Percentiles rank a stretch among this genome's conserved stretches.
Conservation (phyloP, 148 eudicot genomes). For the Spergularia bocconei region DNA sequence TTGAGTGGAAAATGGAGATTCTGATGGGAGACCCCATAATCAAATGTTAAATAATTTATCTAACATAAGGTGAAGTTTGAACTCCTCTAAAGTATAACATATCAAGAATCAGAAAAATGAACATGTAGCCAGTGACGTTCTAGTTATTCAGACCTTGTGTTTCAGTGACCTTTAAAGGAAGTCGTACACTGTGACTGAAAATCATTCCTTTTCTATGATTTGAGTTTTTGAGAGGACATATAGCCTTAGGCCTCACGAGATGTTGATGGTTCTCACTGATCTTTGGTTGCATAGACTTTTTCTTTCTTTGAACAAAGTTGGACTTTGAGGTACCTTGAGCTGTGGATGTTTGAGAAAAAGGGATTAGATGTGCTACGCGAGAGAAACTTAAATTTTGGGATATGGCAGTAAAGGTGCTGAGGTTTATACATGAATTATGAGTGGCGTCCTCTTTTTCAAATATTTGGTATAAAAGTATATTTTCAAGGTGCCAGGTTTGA, state of each 20-base stretch:
- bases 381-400: background rate
- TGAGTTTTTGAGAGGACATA: background rate
- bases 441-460: too few relatives aligned
- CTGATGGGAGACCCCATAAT: slow-evolving; percentile 1
- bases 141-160: background rate
- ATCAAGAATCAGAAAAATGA: too few relatives aligned
- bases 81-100: background rate
- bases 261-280: too few relatives aligned
- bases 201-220: background rate
- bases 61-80: slow-evolving; percentile 3
- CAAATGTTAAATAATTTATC: background rate
- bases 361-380: background rate
- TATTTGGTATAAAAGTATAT: too few relatives aligned
- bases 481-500: too few relatives aligned
- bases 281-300: too few relatives aligned
- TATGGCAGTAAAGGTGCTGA: background rate
- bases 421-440: background rate
- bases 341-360: background rate
- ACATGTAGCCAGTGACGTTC: too few relatives aligned
- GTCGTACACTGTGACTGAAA: background rate
- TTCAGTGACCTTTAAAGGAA: background rate
- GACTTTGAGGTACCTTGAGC: background rate
- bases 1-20: background rate
- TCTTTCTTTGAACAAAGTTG: background rate
- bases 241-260: too few relatives aligned